Conservation (phyloP, 257 asterid species). For the Solanum appendiculatum region DNA sequence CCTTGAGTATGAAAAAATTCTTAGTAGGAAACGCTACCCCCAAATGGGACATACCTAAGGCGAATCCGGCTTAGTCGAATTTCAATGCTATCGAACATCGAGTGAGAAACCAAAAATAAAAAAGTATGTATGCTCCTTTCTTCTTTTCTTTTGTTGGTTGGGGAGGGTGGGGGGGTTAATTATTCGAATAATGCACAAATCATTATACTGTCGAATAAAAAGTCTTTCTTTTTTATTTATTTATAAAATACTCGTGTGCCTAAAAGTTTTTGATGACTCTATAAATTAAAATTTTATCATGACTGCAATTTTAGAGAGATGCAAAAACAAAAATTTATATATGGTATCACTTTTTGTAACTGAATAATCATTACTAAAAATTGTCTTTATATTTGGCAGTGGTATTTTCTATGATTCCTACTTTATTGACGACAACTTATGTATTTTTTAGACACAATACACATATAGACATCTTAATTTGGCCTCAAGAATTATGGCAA, state of each 20-base stretch:
- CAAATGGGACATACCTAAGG: rapidly evolving
- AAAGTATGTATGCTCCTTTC: background rate
- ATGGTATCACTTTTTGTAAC: background rate
- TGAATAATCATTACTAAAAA: background rate
- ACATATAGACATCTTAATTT: background rate
- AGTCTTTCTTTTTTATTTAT: no score
- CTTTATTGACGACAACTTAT: background rate
- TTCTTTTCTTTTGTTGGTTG: background rate
- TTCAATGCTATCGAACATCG: no score
- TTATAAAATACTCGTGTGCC: background rate
- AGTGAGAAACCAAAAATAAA: no score
- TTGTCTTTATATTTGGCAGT: background rate
- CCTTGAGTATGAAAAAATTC: no score
- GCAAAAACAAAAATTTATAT: background rate
- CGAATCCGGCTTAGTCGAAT: rapidly evolving
- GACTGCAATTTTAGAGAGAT: background rate
- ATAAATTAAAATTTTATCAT: no score
- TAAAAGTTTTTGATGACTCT: background rate
- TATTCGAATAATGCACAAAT: no score
- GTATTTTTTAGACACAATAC: background rate
- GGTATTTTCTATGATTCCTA: background rate
- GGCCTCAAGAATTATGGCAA: no score
- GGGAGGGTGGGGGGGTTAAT: background rate
- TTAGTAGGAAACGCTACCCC: rapidly evolving
- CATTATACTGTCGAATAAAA: no score